Evolutionary conservation across 2,329 filamentous ascomycete genomes (phyloP), one percentile per base, ranked within the genome.

Genomic region (Botryotinia convoluta): DNA sequence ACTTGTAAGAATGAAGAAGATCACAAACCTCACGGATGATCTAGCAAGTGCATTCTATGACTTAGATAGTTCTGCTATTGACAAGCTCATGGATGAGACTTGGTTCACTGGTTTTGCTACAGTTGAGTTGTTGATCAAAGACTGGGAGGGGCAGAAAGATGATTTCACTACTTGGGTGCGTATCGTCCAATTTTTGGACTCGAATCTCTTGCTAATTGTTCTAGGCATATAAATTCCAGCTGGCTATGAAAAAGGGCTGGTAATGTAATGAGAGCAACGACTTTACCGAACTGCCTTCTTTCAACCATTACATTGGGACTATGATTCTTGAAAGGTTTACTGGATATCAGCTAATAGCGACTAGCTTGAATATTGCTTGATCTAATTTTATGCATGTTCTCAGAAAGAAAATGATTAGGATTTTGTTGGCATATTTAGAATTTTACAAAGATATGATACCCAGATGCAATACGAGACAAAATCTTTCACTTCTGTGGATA

Each of bases 151-250:
- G 0, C 82, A 87, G 64, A 85, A 88, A 29, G 94, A 97, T 78
- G 93, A 92, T 78, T 97, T 97, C 79, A 92, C 90, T 0, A 85
- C 87, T 26, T 97, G 94, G 94, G 89, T 81, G 69, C 71, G 79
- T 74, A 18, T 10, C 32, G 26, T 42, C 45, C 18, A 20, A 18
- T 0, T 71, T 51, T 48, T 20, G 14, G 26, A 37, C 18, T 39
- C 68, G 8, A 8, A 65, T 42, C 37, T 1, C 29, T 74, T 51
- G 60, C 74, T 76, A 73, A 74, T 57, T 59, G 1, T 32, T 59
- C 9, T 61, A 80, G 79, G 78, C 78, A 26, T 57, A 62, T 16
- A 80, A 80, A 64, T 81, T 79, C 37, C 76, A 80, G 64, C 39
- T 77, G 35, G 78, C 75, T 10, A 79, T 81, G 76, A 80, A 80